Conservation (phyloP, 257 asterid species). For the Ehretia macrophylla region DNA sequence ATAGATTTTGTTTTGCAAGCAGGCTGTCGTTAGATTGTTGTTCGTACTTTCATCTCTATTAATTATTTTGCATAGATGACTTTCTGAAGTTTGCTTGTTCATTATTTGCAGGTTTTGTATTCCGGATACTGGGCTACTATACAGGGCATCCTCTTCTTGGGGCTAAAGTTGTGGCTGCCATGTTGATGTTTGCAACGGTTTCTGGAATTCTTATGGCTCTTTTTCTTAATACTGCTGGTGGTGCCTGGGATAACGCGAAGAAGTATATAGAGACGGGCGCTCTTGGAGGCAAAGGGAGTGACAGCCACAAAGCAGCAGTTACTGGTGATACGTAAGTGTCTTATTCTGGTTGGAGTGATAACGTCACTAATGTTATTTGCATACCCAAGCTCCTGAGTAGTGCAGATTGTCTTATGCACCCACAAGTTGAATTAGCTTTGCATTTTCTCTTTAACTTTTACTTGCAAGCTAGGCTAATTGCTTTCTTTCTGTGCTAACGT, state of each 20-base stretch:
- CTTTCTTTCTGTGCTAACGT: neutral
- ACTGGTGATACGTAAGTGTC: conserved; percentile 97
- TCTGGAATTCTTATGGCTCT: conserved; percentile 99
- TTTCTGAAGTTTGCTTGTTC: too few species aligned
- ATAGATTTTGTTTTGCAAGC: too few species aligned
- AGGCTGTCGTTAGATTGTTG: too few species aligned
- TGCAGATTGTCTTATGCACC: neutral
- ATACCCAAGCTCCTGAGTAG: neutral
- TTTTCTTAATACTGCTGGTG: conserved; percentile 95
- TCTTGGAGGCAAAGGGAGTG: conserved; percentile 99
- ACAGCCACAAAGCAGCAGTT: conserved; percentile 89
- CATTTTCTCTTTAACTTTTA: neutral
- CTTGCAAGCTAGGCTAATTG: neutral
- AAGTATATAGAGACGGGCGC: conserved; percentile 97
- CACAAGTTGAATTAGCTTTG: neutral
- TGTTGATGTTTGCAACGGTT: conserved; percentile 98
- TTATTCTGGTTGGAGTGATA: neutral
- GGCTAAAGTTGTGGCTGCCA: conserved; percentile 93
- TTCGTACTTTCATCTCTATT: too few species aligned
- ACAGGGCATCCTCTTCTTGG: conserved; percentile 96
- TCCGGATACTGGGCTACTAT: conserved; percentile 83
- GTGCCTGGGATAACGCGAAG: conserved; percentile 99
- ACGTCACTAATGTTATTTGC: neutral
- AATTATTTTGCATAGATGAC: too few species aligned
- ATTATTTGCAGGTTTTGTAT: conserved; percentile 52